Evolutionary conservation across 306 rosid genomes (phyloP).

Genomic region (Vigna radiata): DNA sequence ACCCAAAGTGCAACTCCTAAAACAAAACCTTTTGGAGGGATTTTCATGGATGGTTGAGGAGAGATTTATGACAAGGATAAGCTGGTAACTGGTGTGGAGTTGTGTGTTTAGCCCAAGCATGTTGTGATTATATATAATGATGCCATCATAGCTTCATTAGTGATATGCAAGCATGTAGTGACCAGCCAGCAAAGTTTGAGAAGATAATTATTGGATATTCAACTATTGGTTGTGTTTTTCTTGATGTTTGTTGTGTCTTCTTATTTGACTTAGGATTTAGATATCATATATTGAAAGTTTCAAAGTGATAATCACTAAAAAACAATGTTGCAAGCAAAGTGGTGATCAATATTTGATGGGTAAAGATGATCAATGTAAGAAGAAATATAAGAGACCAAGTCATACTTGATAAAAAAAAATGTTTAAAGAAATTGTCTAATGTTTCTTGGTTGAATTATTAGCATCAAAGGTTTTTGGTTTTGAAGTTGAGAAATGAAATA

Average conservation of each 20-base stretch:
- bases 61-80: background rate
- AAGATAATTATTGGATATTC: background rate
- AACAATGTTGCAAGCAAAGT: background rate
- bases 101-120: slow-evolving; percentile 35
- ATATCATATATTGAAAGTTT: slow-evolving; percentile 10
- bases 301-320: background rate
- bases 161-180: slow-evolving; percentile 17
- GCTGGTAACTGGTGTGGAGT: slow-evolving; percentile 24
- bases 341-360: background rate
- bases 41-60: slow-evolving; percentile 40
- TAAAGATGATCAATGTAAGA: background rate
- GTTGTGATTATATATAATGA: slow-evolving; percentile 28
- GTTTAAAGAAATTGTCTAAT: too few relatives aligned
- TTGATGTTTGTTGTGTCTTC: background rate
- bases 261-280: slow-evolving; percentile 5
- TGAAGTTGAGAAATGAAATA: too few relatives aligned
- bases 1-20: slow-evolving; percentile 33
- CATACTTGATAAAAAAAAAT: background rate
- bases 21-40: slow-evolving; percentile 6
- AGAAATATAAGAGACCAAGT: background rate
- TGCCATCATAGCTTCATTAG: slow-evolving; percentile 7
- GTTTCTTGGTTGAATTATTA: background rate
- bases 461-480: background rate
- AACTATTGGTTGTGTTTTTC: slow-evolving; percentile 11
- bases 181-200: slow-evolving; percentile 19